A percentile compares a stretch with the other conserved stretches of the same genome.
Conservation (phyloP, 176 grass and related monocot species). For the Luzula sylvatica region DNA sequence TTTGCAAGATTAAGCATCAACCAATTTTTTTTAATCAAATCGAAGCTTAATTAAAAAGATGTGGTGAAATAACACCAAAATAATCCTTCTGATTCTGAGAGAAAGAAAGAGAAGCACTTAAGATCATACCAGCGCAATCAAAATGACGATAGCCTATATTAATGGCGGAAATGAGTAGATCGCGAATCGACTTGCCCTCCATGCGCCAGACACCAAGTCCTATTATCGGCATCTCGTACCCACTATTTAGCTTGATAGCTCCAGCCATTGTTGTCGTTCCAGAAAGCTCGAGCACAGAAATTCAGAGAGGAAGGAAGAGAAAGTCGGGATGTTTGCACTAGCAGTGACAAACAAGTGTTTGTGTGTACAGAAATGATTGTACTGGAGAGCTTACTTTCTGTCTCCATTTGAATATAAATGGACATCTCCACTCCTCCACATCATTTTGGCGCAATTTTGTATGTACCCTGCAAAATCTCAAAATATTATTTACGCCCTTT, state of each 20-base stretch:
- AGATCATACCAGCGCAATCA: constrained; percentile 72
- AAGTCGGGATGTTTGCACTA: not conserved
- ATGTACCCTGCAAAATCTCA: no score
- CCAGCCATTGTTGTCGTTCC: constrained; percentile 34
- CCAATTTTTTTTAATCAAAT: no score
- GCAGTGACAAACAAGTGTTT: no score
- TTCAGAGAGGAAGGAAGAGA: constrained; percentile 18
- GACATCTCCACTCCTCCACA: no score
- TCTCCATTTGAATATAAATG: no score
- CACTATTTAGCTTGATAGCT: constrained; percentile 54
- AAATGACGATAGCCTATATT: constrained; percentile 85
- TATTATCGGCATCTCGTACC: constrained; percentile 54
- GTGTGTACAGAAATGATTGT: no score
- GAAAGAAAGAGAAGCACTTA: not conserved
- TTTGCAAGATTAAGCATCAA: not conserved
- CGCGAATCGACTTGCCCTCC: constrained; percentile 56
- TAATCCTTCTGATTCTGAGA: not conserved
- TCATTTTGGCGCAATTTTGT: no score
- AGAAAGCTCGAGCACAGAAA: not conserved
- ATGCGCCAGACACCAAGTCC: constrained; percentile 95
- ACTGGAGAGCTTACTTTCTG: no score
- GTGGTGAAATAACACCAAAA: no score
- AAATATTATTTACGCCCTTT: no score
- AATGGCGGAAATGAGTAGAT: constrained; percentile 73
- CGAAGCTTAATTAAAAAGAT: no score